Conservation (phyloP, 805 yeast species). For the Yarrowia keelungensis region DNA sequence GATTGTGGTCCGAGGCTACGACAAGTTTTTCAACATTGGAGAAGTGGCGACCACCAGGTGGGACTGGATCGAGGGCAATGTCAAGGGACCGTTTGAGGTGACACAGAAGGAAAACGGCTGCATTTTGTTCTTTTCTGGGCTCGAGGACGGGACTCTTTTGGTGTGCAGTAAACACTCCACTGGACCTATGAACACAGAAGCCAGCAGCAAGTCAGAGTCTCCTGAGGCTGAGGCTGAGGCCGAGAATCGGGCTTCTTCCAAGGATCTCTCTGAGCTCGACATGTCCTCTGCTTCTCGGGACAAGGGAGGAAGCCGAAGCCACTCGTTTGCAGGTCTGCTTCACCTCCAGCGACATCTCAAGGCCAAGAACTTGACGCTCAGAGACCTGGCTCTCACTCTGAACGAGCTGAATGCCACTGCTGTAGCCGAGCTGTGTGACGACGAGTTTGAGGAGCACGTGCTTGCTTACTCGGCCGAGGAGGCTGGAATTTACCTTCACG, state of each 20-base stretch:
- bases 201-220: conserved; percentile 45
- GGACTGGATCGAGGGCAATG: conserved; percentile 54
- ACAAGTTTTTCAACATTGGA: conserved; percentile 85
- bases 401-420: conserved; percentile 70
- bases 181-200: conserved; percentile 61
- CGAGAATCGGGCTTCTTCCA: not conserved
- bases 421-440: conserved; percentile 93
- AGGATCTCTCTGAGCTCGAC: not conserved
- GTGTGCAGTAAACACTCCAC: conserved; percentile 93
- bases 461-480: conserved; percentile 68
- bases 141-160: conserved; percentile 74
- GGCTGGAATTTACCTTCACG: conserved; percentile 90
- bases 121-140: conserved; percentile 80
- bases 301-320: conserved; percentile 56
- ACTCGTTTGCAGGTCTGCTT: conserved; percentile 73
- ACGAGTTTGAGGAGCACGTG: conserved; percentile 91
- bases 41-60: conserved; percentile 66
- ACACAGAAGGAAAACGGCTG: conserved; percentile 95
- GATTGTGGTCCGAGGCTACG: conserved; percentile 86
- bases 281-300: not conserved
- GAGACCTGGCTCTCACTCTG: conserved; percentile 64
- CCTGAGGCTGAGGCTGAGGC: conserved; percentile 42
- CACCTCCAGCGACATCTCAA: conserved; percentile 64
- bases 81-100: conserved; percentile 79
- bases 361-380: conserved; percentile 51